Evolutionary conservation across 148 eudicot genomes (phyloP), one percentile per base, ranked within the genome.

Genomic region (Tetragonia tetragonoides): DNA sequence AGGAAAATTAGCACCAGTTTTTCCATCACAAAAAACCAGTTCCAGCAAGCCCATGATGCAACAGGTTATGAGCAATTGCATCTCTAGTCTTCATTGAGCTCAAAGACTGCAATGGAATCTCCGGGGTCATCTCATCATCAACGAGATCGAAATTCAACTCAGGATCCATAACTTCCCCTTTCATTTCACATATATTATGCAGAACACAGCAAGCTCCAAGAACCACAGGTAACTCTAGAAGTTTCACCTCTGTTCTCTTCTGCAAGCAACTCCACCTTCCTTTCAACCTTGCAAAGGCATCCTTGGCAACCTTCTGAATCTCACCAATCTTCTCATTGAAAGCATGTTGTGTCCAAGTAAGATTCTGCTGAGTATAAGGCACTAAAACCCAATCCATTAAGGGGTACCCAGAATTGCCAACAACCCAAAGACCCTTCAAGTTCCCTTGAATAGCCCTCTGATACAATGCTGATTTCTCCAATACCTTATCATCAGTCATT

Each of bases 121-220:
- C 98, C 0, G 98, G 95, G 6, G 78, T 73, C 97, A 89, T 89
- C 78, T 90, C 95, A 76, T 94, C 97, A 78, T 94, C 98, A 16
- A 90, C 53, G 37, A 92, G 86, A 44, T 92, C 91, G 24, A 83
- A 83, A 21, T 49, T 73, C 60, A 84, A 68, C 66, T 77, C 81
- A 0, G 88, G 86, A 79, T 89, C 93, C 66, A 89, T 75, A 28
- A 67, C 77, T 49, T 94, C 98, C 2, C 85, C 84, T 72, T 84
- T 92, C 86, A 94, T 72, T 74, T 94, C 95, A 44, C 98, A 94
- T 74, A 94, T 94, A 68, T 94, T 94, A 79, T 94, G 97, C 90
- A 94, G 78, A 5, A 94, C 97, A 56, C 98, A 94, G 44, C 98
- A 94, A 21, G 97, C 98, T 74, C 98, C 98, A 23, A 94, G 90